Evolutionary conservation across 2,329 filamentous ascomycete species (phyloP).

Genomic region (Neopestalotiopsis rosae): DNA sequence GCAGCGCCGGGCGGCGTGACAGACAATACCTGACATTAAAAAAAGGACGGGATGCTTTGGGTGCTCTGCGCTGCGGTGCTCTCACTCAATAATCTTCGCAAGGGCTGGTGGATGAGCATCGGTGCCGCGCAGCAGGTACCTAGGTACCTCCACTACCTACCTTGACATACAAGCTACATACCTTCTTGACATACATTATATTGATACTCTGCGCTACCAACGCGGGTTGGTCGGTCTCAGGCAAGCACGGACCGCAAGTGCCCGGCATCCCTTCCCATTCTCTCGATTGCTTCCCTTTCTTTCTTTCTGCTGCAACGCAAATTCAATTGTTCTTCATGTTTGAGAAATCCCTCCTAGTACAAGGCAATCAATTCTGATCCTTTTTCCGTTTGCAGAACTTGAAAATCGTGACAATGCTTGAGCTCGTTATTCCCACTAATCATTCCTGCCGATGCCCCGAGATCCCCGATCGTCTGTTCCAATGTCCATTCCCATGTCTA

Average conservation of each 20-base stretch:
- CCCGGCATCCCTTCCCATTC: not conserved
- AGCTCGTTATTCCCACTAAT: no score
- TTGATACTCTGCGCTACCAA: no score
- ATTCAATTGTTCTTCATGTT: no score
- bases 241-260: not conserved
- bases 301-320: no score
- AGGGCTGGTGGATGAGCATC: not conserved
- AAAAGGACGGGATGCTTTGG: slow-evolving; percentile 19
- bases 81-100: slow-evolving; percentile 6
- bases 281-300: no score
- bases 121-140: not conserved
- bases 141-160: not conserved
- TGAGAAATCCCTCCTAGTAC: not conserved
- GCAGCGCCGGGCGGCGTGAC: slow-evolving; percentile 15
- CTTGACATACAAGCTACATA: no score
- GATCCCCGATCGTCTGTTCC: not conserved
- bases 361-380: not conserved
- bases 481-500: not conserved
- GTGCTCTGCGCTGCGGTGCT: slow-evolving; percentile 12
- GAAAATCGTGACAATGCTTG: no score
- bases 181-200: no score
- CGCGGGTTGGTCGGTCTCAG: slow-evolving; percentile 4
- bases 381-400: no score
- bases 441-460: not conserved
- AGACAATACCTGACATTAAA: slow-evolving; percentile 11